phyloP scores from a whole-genome alignment of 768 basidiomycete species.

The Lentinula aciculospora region DNA sequence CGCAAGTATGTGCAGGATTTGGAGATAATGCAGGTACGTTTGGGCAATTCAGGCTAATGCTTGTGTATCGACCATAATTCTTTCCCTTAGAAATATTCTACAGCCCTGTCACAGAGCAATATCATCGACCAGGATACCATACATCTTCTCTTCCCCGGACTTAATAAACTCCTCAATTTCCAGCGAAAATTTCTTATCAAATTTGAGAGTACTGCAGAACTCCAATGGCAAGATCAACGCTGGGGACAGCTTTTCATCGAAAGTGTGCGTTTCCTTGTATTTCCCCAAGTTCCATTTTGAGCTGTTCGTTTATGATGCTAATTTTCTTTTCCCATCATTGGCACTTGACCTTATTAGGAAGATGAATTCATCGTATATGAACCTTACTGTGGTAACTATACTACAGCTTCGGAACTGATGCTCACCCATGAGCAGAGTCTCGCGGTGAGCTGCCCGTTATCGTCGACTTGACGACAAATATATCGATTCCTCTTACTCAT shows the following conservation, averaged over 20 bases:
- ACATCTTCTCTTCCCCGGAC: constrained; percentile 90
- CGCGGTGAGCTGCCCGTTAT: constrained; percentile 46
- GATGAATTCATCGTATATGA: constrained; percentile 94
- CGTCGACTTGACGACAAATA: constrained; percentile 20
- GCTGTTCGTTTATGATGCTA: constrained; percentile 26
- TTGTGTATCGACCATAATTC: constrained; percentile 12
- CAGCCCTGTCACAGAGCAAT: constrained; percentile 73
- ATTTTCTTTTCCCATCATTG: constrained; percentile 23
- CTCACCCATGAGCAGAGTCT: constrained; percentile 83
- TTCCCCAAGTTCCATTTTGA: constrained; percentile 15
- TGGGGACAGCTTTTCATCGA: constrained; percentile 87
- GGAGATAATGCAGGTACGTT: constrained; percentile 87
- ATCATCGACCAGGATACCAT: constrained; percentile 93
- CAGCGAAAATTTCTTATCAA: constrained; percentile 92
- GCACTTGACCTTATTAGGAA: constrained; percentile 66
- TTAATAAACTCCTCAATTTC: constrained; percentile 94
- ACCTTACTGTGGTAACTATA: constrained; percentile 95
- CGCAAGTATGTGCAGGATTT: constrained; percentile 95
- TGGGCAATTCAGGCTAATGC: constrained; percentile 8
- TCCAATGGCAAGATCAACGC: constrained; percentile 76
- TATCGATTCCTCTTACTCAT: constrained; percentile 24
- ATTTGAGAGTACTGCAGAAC: constrained; percentile 79
- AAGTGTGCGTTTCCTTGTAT: constrained; percentile 50
- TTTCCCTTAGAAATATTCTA: constrained; percentile 76
- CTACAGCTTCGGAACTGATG: constrained; percentile 80